Conservation (phyloP, 2,329 filamentous ascomycete genomes). For the Acrocalymma vagum region DNA sequence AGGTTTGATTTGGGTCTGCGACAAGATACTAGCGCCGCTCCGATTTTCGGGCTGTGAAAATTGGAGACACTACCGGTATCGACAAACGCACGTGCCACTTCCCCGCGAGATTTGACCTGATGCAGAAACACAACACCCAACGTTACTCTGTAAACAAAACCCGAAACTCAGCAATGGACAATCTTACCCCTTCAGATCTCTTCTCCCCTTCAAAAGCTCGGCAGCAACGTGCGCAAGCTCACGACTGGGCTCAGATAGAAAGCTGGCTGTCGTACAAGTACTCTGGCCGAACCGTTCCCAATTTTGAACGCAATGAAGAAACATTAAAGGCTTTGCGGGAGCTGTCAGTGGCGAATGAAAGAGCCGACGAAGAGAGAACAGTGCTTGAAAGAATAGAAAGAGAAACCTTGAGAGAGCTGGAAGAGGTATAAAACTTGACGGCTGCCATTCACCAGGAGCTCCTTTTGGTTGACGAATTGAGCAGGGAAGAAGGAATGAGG, state of each 20-base stretch:
- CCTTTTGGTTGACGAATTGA: too few relatives aligned
- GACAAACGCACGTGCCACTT: too few relatives aligned
- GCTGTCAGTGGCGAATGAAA: slow-evolving; percentile 78
- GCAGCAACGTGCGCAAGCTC: slow-evolving; percentile 80
- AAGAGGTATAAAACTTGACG: slow-evolving; percentile 36
- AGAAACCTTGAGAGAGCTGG: slow-evolving; percentile 65
- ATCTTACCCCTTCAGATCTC: slow-evolving; percentile 53
- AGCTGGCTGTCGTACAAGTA: slow-evolving; percentile 76
- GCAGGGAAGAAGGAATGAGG: slow-evolving; percentile 28
- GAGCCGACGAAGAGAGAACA: slow-evolving; percentile 74
- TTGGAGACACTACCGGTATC: too few relatives aligned
- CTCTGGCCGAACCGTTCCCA: slow-evolving; percentile 71
- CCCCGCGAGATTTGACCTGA: too few relatives aligned
- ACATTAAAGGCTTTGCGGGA: slow-evolving; percentile 79
- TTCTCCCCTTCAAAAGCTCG: slow-evolving; percentile 72
- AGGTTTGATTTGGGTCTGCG: too few relatives aligned
- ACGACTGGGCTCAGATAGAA: slow-evolving; percentile 91
- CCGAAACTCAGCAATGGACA: slow-evolving; percentile 44
- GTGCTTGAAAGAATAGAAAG: slow-evolving; percentile 68
- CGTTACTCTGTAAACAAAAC: slow-evolving; percentile 8
- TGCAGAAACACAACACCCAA: not conserved
- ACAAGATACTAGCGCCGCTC: too few relatives aligned
- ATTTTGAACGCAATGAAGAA: slow-evolving; percentile 86
- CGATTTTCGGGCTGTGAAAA: too few relatives aligned
- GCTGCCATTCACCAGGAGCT: too few relatives aligned